Evolutionary conservation across 306 rosid genomes (phyloP), one percentile per base, ranked within the genome.

Genomic region (Ormosia semicastrata): DNA sequence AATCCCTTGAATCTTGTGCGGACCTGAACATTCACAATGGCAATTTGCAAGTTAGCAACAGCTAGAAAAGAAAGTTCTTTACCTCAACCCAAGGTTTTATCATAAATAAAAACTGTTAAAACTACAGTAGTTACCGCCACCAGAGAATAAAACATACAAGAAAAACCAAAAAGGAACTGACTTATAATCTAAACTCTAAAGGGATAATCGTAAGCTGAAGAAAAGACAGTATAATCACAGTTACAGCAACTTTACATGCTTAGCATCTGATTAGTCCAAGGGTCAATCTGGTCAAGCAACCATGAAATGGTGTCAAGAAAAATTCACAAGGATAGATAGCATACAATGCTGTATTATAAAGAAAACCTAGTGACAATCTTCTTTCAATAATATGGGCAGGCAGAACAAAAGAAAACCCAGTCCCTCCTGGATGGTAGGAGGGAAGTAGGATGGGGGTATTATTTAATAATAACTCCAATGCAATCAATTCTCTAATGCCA

Each of bases 1-100:
- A 73, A 93, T 93, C 85, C 98, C 98, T 87, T 93, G 93, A 88
- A 93, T 93, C 89, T 90, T 93, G 87, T 93, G 98, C 14, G 97
- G 94, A 83, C 98, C 98, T 93, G 75, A 36, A 79, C 80, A 87
- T 74, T 65, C 43, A 63, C 72, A 71, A 47, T 24, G 69, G 71
- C 47, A 41, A 73, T 44, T 78, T 75, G 17, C 29, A 68, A 24
- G 14, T 78, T 77, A 87, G 40, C n/a, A 72, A 43, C 40, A 7
- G 14, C 30, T 18, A 73, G 53, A 47, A 81, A 76, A 43, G 12
- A 29, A 80, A 56, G 24, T 74, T 73, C 36, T 66, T 65, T 41
- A 52, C 57, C 15, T 32, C 56, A 60, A 37, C 41, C 72, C 8
- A 11, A 77, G 74, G 67, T 36, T 47, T 57, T 71, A 64, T 57